Conservation (phyloP, 2,329 filamentous ascomycete genomes). For the Botryosphaeria dothidea region DNA sequence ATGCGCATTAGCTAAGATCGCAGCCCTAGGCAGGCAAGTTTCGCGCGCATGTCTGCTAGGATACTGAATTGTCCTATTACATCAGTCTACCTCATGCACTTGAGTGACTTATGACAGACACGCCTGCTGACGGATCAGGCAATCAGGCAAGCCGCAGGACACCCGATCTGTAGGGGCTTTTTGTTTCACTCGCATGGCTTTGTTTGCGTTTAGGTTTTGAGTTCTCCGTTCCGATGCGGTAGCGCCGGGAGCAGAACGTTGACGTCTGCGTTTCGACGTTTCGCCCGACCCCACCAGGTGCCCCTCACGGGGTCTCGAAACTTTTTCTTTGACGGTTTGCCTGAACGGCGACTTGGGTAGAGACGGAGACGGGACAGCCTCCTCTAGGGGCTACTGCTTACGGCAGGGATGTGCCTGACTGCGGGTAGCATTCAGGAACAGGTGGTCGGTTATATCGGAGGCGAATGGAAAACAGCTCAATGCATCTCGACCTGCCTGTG, state of each 20-base stretch:
- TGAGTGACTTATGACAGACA: neutral
- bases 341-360: neutral
- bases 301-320: neutral
- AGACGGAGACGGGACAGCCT: neutral
- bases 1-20: neutral
- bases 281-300: neutral
- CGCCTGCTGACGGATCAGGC: neutral
- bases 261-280: neutral
- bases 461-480: neutral
- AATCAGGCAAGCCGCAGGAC: neutral
- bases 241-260: neutral
- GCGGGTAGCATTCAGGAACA: neutral
- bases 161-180: neutral
- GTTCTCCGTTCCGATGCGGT: constrained; percentile 2
- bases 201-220: neutral
- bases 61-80: neutral
- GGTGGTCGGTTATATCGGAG: neutral
- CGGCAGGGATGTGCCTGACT: neutral
- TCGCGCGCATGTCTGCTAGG: neutral
- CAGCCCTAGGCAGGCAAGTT: neutral
- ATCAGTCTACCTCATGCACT: neutral
- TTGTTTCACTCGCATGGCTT: constrained; percentile 1
- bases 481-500: constrained; percentile 8
- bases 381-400: neutral
- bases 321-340: neutral